Evolutionary conservation across 2,329 filamentous ascomycete genomes (phyloP).

Genomic region (Alternaria consortialis): DNA sequence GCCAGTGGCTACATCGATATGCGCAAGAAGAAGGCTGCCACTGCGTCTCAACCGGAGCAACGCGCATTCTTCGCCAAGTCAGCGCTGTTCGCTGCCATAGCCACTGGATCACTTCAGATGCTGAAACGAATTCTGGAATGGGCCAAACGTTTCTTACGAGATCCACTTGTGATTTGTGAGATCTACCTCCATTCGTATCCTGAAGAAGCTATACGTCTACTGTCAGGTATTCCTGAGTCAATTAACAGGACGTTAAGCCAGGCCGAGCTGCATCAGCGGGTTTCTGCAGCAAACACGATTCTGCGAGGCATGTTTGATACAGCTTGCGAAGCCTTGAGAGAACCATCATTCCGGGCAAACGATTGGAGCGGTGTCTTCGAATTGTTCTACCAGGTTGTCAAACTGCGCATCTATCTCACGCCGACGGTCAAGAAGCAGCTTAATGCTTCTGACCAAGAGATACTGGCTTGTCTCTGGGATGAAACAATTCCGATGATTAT

Average conservation of each 20-base stretch:
- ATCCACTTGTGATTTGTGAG: slow-evolving; percentile 31
- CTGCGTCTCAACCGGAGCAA: slow-evolving; percentile 35
- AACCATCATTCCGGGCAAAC: slow-evolving; percentile 42
- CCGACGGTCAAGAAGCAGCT: slow-evolving; percentile 17
- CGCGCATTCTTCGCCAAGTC: slow-evolving; percentile 42
- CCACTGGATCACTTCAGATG: slow-evolving; percentile 44
- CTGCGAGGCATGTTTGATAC: slow-evolving; percentile 42
- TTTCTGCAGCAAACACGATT: slow-evolving; percentile 42
- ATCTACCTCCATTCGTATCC: slow-evolving; percentile 2
- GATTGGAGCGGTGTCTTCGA: slow-evolving; percentile 42
- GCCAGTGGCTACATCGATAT: slow-evolving; percentile 23
- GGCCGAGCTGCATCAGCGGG: slow-evolving; percentile 19
- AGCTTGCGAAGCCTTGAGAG: slow-evolving; percentile 35
- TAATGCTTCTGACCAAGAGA: slow-evolving; percentile 18
- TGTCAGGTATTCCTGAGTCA: slow-evolving; percentile 12
- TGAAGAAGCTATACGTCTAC: slow-evolving; percentile 3
- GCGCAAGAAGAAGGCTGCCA: slow-evolving; percentile 31
- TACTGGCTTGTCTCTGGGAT: slow-evolving; percentile 34
- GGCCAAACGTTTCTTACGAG: slow-evolving; percentile 50
- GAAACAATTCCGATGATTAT: slow-evolving; percentile 32
- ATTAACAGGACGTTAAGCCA: background rate
- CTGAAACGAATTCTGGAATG: slow-evolving; percentile 46
- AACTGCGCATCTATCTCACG: slow-evolving; percentile 23
- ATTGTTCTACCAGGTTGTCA: slow-evolving; percentile 25
- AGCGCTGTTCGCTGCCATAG: slow-evolving; percentile 41